Conservation (phyloP, 306 rosid genomes). For the Hippophae rhamnoides region DNA sequence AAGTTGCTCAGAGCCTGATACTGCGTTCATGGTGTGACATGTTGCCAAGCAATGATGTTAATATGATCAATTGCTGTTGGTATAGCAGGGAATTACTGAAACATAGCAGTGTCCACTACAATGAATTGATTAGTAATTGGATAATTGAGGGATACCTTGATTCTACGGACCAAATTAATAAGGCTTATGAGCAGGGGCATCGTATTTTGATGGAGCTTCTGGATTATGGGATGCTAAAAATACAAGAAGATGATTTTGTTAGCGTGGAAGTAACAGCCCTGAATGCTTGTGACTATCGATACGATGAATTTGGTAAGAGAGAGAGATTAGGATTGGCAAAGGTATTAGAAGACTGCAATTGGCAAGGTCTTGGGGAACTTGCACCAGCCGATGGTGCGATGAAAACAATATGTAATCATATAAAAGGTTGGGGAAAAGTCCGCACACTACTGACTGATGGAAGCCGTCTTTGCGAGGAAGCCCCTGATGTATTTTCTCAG, state of each 20-base stretch:
- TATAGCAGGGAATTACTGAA: no score
- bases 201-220: constrained; percentile 11
- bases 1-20: no score
- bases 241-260: constrained; percentile 10
- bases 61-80: no score
- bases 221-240: constrained; percentile 13
- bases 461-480: constrained; percentile 13
- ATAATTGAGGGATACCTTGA: no score
- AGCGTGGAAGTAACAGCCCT: constrained; percentile 8
- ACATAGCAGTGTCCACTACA: no score
- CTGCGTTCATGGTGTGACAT: no score
- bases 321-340: constrained; percentile 17
- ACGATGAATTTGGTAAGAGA: constrained; percentile 5
- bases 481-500: background rate
- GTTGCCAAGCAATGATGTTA: no score
- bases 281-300: background rate
- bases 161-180: no score
- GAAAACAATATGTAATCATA: background rate
- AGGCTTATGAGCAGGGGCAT: no score
- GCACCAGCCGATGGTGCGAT: constrained; percentile 11
- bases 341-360: background rate
- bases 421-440: constrained; percentile 1
- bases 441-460: constrained; percentile 17
- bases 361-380: constrained; percentile 18
- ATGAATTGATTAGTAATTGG: no score